Conservation (phyloP, 148 eudicot species). For the Simmondsia chinensis region DNA sequence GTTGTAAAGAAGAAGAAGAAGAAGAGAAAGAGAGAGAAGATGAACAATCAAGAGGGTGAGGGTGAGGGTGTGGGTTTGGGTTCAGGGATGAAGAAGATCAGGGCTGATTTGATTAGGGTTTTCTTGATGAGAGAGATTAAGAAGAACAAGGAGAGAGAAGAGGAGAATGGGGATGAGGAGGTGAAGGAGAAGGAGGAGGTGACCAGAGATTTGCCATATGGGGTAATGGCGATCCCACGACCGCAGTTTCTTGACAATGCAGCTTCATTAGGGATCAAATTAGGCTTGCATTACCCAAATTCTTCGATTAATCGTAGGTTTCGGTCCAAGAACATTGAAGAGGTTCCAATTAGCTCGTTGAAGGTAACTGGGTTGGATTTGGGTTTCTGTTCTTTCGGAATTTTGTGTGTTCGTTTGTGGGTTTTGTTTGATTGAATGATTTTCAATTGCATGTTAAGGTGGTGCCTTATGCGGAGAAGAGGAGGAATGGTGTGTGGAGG, state of each 20-base stretch:
- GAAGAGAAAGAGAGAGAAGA: slow-evolving; percentile 14
- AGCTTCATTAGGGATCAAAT: slow-evolving; percentile 40
- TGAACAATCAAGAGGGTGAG: slow-evolving; percentile 19
- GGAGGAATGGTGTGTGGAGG: slow-evolving; percentile 34
- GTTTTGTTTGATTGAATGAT: slow-evolving; percentile 1
- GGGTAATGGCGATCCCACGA: slow-evolving; percentile 63
- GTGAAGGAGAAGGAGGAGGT: slow-evolving; percentile 15
- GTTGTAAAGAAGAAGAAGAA: slow-evolving; percentile 17
- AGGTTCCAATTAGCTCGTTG: slow-evolving; percentile 51
- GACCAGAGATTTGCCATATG: slow-evolving; percentile 63
- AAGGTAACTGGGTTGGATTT: slow-evolving; percentile 44
- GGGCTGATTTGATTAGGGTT: slow-evolving; percentile 64
- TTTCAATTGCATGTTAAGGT: slow-evolving; percentile 23
- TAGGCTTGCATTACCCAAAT: slow-evolving; percentile 34
- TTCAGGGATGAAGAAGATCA: slow-evolving; percentile 61
- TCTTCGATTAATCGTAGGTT: slow-evolving; percentile 32
- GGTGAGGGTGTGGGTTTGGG: slow-evolving; percentile 30
- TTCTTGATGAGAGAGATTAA: slow-evolving; percentile 61
- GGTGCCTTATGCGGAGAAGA: slow-evolving; percentile 38
- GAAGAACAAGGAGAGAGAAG: slow-evolving; percentile 52
- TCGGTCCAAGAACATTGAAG: slow-evolving; percentile 80
- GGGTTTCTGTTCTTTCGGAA: not conserved
- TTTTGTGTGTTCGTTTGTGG: not conserved
- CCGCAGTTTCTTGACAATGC: slow-evolving; percentile 30
- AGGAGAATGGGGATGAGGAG: slow-evolving; percentile 6